These are phyloP conservation scores for Diaporthe ampelina DNA, from an alignment of 2,329 filamentous ascomycete species.

Conservation along the genomic window DNA sequence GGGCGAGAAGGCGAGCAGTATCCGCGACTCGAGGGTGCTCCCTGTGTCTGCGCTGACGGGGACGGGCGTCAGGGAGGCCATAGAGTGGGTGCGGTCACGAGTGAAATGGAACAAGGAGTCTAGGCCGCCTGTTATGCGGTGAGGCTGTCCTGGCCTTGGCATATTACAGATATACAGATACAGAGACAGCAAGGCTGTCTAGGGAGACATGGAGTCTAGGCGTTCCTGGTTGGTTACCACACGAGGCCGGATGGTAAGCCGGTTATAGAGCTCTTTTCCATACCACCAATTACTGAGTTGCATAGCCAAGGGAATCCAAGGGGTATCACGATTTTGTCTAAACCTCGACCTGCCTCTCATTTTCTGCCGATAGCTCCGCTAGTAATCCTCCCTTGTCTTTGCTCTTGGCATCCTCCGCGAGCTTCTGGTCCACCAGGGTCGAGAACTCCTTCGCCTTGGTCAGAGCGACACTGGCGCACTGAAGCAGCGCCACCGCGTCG, in stretches of 20 bases:
- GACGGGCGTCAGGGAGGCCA: constrained; percentile 89
- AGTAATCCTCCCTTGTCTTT: constrained; percentile 84
- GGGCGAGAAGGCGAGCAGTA: constrained; percentile 87
- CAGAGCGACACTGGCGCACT: constrained; percentile 81
- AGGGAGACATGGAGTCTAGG: constrained; percentile 28
- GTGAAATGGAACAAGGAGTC: constrained; percentile 98
- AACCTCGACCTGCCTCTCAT: constrained; percentile 72
- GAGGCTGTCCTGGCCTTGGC: constrained; percentile 48
- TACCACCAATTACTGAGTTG: constrained; percentile 31
- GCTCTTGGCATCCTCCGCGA: constrained; percentile 83
- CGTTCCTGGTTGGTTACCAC: neutral
- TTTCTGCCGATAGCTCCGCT: constrained; percentile 85
- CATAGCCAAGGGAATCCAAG: constrained; percentile 39
- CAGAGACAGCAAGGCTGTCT: neutral
- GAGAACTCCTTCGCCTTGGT: constrained; percentile 86
- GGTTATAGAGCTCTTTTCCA: constrained; percentile 8
- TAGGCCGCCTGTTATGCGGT: constrained; percentile 93
- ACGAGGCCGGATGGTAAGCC: neutral
- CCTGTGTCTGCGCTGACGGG: constrained; percentile 92
- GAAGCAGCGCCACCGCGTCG: constrained; percentile 82
- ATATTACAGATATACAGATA: constrained; percentile 17
- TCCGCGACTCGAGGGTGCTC: constrained; percentile 91
- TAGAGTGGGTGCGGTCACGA: constrained; percentile 95
- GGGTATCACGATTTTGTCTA: constrained; percentile 54
- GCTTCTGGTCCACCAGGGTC: constrained; percentile 76